Evolutionary conservation across 2,329 filamentous ascomycete species (phyloP), one percentile per base, ranked within the genome.

Genomic region (Colletotrichum destructivum): DNA sequence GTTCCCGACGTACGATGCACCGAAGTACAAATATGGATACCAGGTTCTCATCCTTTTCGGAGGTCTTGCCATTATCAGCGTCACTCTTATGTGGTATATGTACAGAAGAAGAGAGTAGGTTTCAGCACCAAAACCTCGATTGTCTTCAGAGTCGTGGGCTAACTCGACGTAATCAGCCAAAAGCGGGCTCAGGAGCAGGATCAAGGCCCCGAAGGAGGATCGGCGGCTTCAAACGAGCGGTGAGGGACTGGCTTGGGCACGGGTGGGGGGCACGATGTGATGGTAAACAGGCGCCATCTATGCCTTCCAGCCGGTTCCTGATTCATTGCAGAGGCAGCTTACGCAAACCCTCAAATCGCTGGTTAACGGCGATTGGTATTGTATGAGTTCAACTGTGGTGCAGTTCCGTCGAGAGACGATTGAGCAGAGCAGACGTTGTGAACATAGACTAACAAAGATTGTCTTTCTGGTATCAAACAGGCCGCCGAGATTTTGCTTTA

Each of bases 1-100:
- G 2, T 81, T 80, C 61, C 79, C 79, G 9, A 79, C 79, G 0
- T 79, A 81, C 59, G 77, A 81, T 61, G 79, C 79, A 2, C 79
- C 79, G 8, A 75, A 79, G 18, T 81, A 81, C 69, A 76, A 78
- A 44, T 80, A 80, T 51, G 79, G 78, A 1, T 81, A 81, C 57
- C 79, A 81, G 66, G 73, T 80, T 26, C 57, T 79, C 56, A 79
- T 80, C n/a, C 52, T 81, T 7, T 81, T 78, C 57, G 79, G 79
- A 15, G 79, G 77, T 7, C 69, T 81, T 6, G 76, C 76, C 1
- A 75, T 78, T 6, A 38, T 76, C 2, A 65, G 66, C 3, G 66
- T 66, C 3, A 65, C 66, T 6, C 5, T 69, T 0, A 65, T 69
- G 66, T 69, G 66, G 66, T 69, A 55, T 8, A 59, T 69, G 61